phyloP scores from a whole-genome alignment of 2,329 filamentous ascomycete species.

The Colletotrichum sp. region DNA sequence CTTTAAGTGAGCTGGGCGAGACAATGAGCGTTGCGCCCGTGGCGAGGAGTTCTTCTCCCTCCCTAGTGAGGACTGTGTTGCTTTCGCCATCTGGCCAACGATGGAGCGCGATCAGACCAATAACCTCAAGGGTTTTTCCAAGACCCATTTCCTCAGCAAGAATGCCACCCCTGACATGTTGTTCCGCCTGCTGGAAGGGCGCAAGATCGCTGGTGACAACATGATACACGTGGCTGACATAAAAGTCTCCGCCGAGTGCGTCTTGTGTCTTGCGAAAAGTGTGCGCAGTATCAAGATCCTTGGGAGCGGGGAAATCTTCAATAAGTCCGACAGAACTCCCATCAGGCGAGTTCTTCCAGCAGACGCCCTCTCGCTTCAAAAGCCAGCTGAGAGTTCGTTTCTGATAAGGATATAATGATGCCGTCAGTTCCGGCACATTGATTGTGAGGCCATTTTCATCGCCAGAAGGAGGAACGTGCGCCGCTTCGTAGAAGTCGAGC shows the following conservation, averaged over 20 bases:
- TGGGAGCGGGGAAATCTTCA: slow-evolving; percentile 12
- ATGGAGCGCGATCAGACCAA: slow-evolving; percentile 73
- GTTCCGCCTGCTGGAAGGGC: slow-evolving; percentile 47
- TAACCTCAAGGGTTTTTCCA: slow-evolving; percentile 80
- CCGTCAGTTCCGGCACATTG: slow-evolving; percentile 47
- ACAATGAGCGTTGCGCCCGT: slow-evolving; percentile 67
- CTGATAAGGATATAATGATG: slow-evolving; percentile 74
- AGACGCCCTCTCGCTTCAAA: slow-evolving; percentile 67
- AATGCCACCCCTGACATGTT: slow-evolving; percentile 63
- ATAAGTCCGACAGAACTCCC: slow-evolving; percentile 23
- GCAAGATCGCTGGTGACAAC: slow-evolving; percentile 56
- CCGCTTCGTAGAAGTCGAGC: slow-evolving; percentile 72
- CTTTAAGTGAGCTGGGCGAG: slow-evolving; percentile 58
- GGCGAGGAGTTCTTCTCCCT: slow-evolving; percentile 47
- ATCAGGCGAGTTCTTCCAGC: slow-evolving; percentile 40
- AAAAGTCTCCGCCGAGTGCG: slow-evolving; percentile 38
- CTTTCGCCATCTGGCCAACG: slow-evolving; percentile 36
- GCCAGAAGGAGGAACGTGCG: slow-evolving; percentile 62
- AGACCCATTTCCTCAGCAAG: slow-evolving; percentile 85
- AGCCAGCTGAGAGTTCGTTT: slow-evolving; percentile 74
- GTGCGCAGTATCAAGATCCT: neutral
- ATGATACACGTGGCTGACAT: slow-evolving; percentile 69
- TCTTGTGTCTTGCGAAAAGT: slow-evolving; percentile 6
- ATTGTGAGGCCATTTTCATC: slow-evolving; percentile 43
- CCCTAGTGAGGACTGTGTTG: slow-evolving; percentile 36